These are phyloP conservation scores for Diaporthe ampelina DNA, from an alignment of 2,329 filamentous ascomycete species.

Conservation along the genomic window DNA sequence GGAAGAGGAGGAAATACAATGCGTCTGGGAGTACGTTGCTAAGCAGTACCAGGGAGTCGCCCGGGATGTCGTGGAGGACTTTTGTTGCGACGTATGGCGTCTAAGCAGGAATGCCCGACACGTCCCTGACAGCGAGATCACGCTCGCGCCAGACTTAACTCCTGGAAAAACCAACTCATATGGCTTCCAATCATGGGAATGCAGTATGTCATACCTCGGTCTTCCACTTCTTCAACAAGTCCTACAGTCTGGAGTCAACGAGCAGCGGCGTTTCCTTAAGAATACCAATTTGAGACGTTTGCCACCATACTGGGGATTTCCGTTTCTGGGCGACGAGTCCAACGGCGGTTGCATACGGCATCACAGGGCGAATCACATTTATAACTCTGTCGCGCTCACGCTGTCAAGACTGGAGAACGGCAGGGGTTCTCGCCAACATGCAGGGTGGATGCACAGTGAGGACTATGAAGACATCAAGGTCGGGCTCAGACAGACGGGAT, in stretches of 20 bases:
- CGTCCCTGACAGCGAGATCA: background rate
- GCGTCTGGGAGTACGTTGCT: background rate
- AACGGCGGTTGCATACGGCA: too few species aligned
- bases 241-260: background rate
- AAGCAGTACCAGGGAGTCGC: background rate
- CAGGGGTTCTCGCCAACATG: too few species aligned
- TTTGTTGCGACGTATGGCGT: background rate
- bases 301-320: too few species aligned
- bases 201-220: background rate
- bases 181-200: background rate
- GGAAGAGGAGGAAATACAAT: background rate
- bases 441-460: too few species aligned
- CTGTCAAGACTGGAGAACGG: too few species aligned
- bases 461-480: too few species aligned
- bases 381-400: too few species aligned
- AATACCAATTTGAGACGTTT: background rate
- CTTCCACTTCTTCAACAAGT: background rate
- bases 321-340: too few species aligned
- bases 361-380: too few species aligned
- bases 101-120: background rate
- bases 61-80: background rate
- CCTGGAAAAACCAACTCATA: fast-evolving
- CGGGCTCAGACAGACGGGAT: background rate
- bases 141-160: background rate
- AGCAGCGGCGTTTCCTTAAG: background rate